Conservation (phyloP, 345 rosid genomes). For the Bretschneidera sinensis region DNA sequence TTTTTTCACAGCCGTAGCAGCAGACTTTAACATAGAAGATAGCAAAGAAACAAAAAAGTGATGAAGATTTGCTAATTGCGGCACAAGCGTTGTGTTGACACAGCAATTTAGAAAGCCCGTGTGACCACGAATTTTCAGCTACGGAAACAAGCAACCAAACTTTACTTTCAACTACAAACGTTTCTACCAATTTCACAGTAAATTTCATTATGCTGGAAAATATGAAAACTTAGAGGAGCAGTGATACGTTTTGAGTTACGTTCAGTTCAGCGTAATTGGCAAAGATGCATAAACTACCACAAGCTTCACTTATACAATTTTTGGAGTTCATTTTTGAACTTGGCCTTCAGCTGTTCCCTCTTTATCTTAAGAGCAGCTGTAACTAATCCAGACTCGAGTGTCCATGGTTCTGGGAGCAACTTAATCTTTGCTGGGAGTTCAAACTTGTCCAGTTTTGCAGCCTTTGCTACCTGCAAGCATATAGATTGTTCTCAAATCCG, state of each 20-base stretch:
- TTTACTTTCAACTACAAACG: too few relatives aligned
- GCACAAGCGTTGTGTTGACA: too few relatives aligned
- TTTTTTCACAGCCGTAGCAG: too few relatives aligned
- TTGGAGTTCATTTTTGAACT: constrained; percentile 61
- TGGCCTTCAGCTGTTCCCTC: constrained; percentile 65
- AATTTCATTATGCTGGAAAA: not conserved
- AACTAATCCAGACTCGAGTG: constrained; percentile 74
- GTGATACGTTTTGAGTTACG: not conserved
- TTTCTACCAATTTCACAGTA: too few relatives aligned
- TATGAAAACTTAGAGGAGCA: not conserved
- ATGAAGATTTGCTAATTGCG: too few relatives aligned
- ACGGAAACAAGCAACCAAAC: not conserved
- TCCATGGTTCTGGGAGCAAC: constrained; percentile 72
- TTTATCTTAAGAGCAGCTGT: constrained; percentile 72
- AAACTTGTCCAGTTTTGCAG: constrained; percentile 62
- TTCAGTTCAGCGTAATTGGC: not conserved
- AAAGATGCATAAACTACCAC: not conserved
- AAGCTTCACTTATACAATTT: constrained; percentile 43
- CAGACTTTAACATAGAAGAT: too few relatives aligned
- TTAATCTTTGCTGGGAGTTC: constrained; percentile 77
- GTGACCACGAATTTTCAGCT: too few relatives aligned
- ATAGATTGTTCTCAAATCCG: too few relatives aligned
- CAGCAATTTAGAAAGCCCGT: too few relatives aligned
- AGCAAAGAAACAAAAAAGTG: too few relatives aligned
- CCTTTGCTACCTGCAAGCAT: constrained; percentile 51